Base-by-base conservation (phyloP, 2,329 filamentous ascomycete species). In the Cercospora brassicicola region DNA sequence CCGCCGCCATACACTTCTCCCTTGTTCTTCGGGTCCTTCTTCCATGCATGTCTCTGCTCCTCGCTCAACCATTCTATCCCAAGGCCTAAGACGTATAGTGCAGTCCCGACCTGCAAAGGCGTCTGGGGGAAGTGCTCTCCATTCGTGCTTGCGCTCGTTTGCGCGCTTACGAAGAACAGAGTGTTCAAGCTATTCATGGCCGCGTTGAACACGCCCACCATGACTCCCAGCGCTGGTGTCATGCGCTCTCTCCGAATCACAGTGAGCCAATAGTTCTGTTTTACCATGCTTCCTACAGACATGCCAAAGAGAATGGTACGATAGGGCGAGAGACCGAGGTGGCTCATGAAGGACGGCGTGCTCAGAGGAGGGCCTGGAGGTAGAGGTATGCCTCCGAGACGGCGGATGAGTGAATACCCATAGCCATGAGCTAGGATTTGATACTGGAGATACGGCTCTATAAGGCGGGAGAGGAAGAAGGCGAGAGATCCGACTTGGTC, bases 201-300 rank as follows among this genome's bases (percentile, higher is more conserved):
- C 0, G 82, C 82, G 76, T 90, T 90, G 80, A 85, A 87, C 2
- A 76, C 61, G 13, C 79, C 78, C 13, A 90, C 81, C 2, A 76
- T 66, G 0, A 82, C 51, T 0, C 86, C 86, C 2, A 78, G 76
- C 0, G 56, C 23, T 0, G 82, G 78, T 0, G 79, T 79, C 77
- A 89, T 84, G 11, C 84, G 81, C 71, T 89, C 86, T 57, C 82
- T 78, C 18, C 81, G 83, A 2, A 87, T 76, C 28, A 71, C 72
- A 1, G 80, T 73, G 13, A 84, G 78, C 84, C 85, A 87, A 77
- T 84, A 84, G 72, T 85, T 83, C 67, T 89, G 87, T 79, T 89
- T 89, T 30, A 84, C 66, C 26, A 82, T 79, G 45, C 81, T 82
- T 64, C 84, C 87, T 51, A 82, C 78, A 23, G 84, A 80, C 84